Percentiles rank a stretch among this genome's conserved stretches.
Evolutionary conservation across 2,329 filamentous ascomycete species (phyloP).

Genomic region (Amauroascus verrucosus): DNA sequence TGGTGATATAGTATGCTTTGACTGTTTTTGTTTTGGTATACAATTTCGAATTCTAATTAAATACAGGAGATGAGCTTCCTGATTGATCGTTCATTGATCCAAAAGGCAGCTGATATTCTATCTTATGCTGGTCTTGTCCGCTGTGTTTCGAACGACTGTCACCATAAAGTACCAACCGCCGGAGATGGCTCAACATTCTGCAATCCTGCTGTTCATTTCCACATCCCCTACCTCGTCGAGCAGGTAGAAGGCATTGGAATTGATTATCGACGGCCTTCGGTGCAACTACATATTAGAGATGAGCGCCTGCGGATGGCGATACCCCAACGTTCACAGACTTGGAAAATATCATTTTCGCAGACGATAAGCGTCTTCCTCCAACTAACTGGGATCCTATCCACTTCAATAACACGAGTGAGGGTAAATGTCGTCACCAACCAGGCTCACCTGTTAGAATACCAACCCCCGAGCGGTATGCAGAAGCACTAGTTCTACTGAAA

Average conservation of each 20-base stretch:
- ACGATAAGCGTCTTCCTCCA: not conserved
- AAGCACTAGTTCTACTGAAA: not conserved
- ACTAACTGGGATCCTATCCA: not conserved
- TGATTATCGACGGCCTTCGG: not conserved
- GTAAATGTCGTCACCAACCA: not conserved
- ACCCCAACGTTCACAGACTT: not conserved
- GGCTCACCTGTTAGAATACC: not conserved
- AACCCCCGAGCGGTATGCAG: not conserved
- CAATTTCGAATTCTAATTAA: not conserved
- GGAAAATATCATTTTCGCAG: not conserved
- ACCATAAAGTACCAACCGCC: not conserved
- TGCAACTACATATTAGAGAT: constrained; percentile 4
- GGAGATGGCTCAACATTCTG: not conserved
- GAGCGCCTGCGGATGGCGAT: not conserved
- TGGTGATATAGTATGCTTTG: constrained; percentile 5
- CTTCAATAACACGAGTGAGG: not conserved
- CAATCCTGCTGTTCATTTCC: constrained; percentile 4
- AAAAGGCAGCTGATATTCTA: not conserved
- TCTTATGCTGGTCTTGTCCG: not conserved
- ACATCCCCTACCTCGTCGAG: not conserved
- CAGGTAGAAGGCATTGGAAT: not conserved
- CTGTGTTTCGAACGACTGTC: not conserved
- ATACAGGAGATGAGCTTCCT: constrained; percentile 4
- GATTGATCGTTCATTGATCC: not conserved
- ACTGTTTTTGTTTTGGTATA: too few species aligned